Conservation (phyloP, 73 alveolate species). For the Paramecium biaurelia region DNA sequence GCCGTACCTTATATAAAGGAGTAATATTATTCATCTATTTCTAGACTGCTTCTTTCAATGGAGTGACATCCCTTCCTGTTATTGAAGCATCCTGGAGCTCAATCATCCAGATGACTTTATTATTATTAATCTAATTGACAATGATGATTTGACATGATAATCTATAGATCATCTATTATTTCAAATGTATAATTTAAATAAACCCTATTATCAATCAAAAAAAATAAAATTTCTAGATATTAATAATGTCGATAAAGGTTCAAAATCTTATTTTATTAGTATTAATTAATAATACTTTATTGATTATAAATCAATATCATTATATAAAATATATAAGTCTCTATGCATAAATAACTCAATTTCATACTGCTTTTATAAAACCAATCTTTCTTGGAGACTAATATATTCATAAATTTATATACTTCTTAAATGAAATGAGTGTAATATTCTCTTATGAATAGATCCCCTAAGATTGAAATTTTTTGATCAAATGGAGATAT, state of each 20-base stretch:
- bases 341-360: not conserved
- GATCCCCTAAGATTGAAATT: slow-evolving; percentile 48
- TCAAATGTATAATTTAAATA: not conserved
- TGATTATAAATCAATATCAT: no score
- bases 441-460: slow-evolving; percentile 41
- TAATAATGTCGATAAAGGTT: not conserved
- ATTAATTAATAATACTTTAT: no score
- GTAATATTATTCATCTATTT: not conserved
- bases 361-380: not conserved
- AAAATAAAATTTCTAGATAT: no score
- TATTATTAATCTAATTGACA: not conserved
- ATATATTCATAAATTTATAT: not conserved
- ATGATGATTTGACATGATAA: not conserved
- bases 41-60: slow-evolving; percentile 6
- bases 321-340: no score
- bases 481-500: not conserved
- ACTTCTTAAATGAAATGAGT: slow-evolving; percentile 46
- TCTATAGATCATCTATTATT: not conserved
- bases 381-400: slow-evolving; percentile 8
- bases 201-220: not conserved
- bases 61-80: slow-evolving; percentile 23
- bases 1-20: slow-evolving; percentile 11
- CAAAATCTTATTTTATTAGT: not conserved
- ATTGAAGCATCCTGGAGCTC: not conserved
- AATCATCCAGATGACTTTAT: not conserved